A percentile compares a stretch with the other conserved stretches of the same genome.
phyloP scores from a whole-genome alignment of 2,329 filamentous ascomycete species.

The Colletotrichum lentis region DNA sequence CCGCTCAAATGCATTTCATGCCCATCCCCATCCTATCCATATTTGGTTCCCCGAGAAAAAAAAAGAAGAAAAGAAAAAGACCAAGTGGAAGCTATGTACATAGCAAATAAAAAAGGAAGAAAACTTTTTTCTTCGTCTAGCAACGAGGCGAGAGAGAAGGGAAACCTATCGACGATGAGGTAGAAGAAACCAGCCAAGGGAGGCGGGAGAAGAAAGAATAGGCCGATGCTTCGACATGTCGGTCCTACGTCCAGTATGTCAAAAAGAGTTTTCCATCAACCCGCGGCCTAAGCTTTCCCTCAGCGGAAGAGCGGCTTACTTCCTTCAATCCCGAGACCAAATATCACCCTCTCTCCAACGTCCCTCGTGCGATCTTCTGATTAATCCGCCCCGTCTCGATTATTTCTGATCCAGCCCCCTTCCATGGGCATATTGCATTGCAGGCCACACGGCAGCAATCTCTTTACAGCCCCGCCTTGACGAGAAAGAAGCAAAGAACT shows the following conservation, averaged over 20 bases:
- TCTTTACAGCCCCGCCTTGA: slow-evolving; percentile 3
- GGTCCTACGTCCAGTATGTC: slow-evolving; percentile 25
- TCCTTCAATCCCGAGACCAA: neutral
- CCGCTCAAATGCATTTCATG: slow-evolving; percentile 37
- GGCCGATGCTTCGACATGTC: slow-evolving; percentile 9
- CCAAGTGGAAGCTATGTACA: slow-evolving; percentile 37
- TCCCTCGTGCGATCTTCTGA: slow-evolving; percentile 9
- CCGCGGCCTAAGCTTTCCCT: neutral
- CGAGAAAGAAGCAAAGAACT: slow-evolving; percentile 31
- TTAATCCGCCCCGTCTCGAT: slow-evolving; percentile 12
- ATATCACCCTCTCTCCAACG: neutral
- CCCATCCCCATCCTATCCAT: slow-evolving; percentile 8
- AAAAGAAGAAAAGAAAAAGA: neutral
- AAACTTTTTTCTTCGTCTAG: slow-evolving; percentile 39
- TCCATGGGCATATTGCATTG: slow-evolving; percentile 8
- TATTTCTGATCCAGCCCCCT: slow-evolving; percentile 16
- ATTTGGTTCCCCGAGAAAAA: neutral
- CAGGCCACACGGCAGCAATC: slow-evolving; percentile 3
- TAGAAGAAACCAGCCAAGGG: neutral
- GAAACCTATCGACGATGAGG: neutral
- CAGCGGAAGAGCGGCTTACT: neutral
- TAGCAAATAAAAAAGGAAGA: slow-evolving; percentile 11
- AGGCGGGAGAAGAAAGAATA: neutral
- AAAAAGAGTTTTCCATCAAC: slow-evolving; percentile 29
- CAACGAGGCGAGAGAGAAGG: slow-evolving; percentile 21